Conservation (phyloP, 352 stramenopile species). For the Peronospora farinosa region DNA sequence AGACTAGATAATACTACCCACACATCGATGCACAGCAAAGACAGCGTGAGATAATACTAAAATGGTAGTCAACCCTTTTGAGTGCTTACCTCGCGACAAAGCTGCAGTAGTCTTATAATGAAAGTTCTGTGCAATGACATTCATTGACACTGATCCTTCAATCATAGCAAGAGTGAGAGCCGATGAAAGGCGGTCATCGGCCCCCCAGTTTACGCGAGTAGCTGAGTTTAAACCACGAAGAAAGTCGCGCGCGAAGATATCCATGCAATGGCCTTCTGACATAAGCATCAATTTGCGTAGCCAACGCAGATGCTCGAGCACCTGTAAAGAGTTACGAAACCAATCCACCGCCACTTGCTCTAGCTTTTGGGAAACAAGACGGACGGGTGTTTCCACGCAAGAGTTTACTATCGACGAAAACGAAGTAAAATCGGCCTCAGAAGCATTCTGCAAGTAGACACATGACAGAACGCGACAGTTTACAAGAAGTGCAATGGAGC, state of each 20-base stretch:
- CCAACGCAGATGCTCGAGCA: conserved; percentile 52
- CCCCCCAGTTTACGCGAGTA: conserved; percentile 39
- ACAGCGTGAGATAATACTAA: background rate
- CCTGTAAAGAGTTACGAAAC: conserved; percentile 34
- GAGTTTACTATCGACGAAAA: conserved; percentile 41
- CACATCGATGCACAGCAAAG: background rate
- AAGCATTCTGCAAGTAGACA: conserved; percentile 15
- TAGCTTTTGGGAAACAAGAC: conserved; percentile 32
- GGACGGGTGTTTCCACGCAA: conserved; percentile 38
- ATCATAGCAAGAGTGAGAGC: conserved; percentile 54
- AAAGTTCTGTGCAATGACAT: conserved; percentile 34
- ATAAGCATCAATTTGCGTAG: conserved; percentile 64
- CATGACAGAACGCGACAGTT: background rate
- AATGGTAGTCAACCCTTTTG: background rate
- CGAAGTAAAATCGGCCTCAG: conserved; percentile 23
- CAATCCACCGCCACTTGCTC: conserved; percentile 42
- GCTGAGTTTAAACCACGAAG: conserved; percentile 36
- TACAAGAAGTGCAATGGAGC: background rate
- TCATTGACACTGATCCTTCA: conserved; percentile 30
- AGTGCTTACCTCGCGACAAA: conserved; percentile 36
- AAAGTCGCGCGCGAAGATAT: conserved; percentile 63
- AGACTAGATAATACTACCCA: conserved; percentile 34
- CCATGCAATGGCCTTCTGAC: conserved; percentile 64
- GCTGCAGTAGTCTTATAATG: conserved; percentile 35
- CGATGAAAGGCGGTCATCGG: conserved; percentile 41